Base-by-base conservation (phyloP, 306 rosid genomes). In the Carpinus viminea region DNA sequence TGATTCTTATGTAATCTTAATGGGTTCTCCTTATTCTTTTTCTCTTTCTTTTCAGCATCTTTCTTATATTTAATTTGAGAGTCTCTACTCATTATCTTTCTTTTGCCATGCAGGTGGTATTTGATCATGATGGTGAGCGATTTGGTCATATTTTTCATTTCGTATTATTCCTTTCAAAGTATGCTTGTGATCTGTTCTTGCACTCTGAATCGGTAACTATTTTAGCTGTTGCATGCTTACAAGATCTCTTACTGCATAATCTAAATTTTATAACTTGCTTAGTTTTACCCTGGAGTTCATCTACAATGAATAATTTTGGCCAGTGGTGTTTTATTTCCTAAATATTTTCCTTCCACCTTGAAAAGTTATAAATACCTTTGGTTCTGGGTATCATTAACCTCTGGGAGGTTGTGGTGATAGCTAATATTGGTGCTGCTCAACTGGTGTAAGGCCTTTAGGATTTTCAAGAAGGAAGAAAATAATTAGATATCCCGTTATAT, bases 51-150 rank as follows among this genome's bases (percentile, higher is more conserved):
- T 52, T n/a, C 59, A n/a, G 36, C 79, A 7, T 53, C 46, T 64
- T 75, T 68, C 43, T 72, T 52, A 8, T 3, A 70, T 62, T 28
- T 55, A 62, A 46, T 68, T 54, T 18, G 60, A 65, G 70, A 45
- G 56, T 72, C 36, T 72, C 16, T 66, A 68, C 85, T 79, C 54
- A 69, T 83, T 55, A 77, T 74, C 72, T 70, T 75, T 80, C 73
- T 74, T 79, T 79, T 87, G 68, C 76, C 21, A 13, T 88, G 93
- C 94, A 94, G 98, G 98, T 95, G 82, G 98, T 89, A 78, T 95
- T 95, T 83, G 98, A 95, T 88, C 98, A 95, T 87, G 97, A 91
- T 88, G 98, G 97, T 94, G 89, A 86, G 97, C 75, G 84, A 68
- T 47, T 72, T 18, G 48, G 60, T 38, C 28, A 50, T 36, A 55